Evolutionary conservation across 1,284 basidiomycete species (phyloP), one percentile per base, ranked within the genome.

Genomic region (Microbotryomycetes sp.): DNA sequence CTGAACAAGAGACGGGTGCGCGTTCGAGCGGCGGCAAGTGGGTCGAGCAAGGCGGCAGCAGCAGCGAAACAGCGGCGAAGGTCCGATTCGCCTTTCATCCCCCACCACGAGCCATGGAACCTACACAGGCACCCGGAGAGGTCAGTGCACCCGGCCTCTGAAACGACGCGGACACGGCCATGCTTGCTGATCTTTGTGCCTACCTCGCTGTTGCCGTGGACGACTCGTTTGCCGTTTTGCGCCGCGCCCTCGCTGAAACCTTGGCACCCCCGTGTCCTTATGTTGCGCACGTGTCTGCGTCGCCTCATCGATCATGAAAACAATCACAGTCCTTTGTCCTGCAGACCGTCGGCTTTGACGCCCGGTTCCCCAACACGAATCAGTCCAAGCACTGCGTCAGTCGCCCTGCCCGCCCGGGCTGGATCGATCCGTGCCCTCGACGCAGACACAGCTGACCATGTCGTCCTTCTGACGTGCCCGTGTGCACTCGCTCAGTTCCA

Each of bases 321-420:
- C 35, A 41, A 41, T 41, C 41, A 28, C 57, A 66, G 66, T 59
- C 64, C 81, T 89, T 84, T 77, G 80, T 86, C 66, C 82, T 91
- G 65, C 86, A 89, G 76, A 92, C 89, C 56, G 89, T 87, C 67
- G 85, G 84, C 64, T 91, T 92, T 73, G 89, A 91, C 87, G 65
- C 70, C 27, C 63, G 68, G 6, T 69, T 64, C 82, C 93, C 92
- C 61, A 94, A 97, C 79, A 83, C 84, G 71, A 97, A 97, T 81
- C 91, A 94, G 80, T 92, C 89, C 57, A 85, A 86, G 76, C 90
- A 94, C 79, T 96, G 91, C 70, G 91, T 93, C 73, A 68, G 82
- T 71, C 21, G n/a, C n/a, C 46, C 51, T 21, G 16, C 18, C 54
- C 41, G 54, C 47, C 54, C 31, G 24, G 41, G 46, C 24, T 49